Conservation (phyloP, 2,329 filamentous ascomycete genomes). For the Daldinia eschscholtzii region DNA sequence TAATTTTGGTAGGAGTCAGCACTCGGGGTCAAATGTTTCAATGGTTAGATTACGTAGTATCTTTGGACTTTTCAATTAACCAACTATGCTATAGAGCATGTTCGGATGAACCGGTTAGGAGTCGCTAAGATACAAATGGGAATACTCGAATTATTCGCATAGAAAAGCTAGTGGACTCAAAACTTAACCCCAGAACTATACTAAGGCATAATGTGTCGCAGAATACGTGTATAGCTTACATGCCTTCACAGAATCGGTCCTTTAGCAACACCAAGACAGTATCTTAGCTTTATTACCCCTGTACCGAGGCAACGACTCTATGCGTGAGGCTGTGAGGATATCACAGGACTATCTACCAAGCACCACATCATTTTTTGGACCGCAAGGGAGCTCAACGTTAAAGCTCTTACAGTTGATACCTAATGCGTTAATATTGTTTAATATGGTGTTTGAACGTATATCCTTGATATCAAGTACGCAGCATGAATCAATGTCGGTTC, state of each 20-base stretch:
- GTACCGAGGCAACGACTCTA: background rate
- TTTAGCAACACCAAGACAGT: no score
- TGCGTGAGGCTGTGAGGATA: background rate
- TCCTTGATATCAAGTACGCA: background rate
- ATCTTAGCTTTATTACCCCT: background rate
- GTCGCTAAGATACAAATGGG: background rate
- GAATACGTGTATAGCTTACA: background rate
- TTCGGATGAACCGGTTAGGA: background rate
- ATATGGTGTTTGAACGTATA: background rate
- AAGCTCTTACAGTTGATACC: background rate
- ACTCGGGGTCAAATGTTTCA: background rate
- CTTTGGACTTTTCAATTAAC: background rate
- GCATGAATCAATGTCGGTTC: background rate
- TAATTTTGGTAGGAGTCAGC: background rate
- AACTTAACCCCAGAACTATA: background rate
- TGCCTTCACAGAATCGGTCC: background rate
- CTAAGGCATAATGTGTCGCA: background rate
- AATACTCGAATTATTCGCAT: background rate
- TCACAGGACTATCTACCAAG: background rate
- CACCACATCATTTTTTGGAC: background rate
- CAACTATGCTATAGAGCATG: background rate
- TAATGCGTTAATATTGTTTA: background rate
- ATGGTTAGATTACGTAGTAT: background rate
- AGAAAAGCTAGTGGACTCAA: background rate
- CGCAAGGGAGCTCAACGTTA: background rate